These are phyloP conservation scores for Alopecurus myosuroides DNA, from an alignment of 176 grass and related monocot genomes.

Conservation along the genomic window DNA sequence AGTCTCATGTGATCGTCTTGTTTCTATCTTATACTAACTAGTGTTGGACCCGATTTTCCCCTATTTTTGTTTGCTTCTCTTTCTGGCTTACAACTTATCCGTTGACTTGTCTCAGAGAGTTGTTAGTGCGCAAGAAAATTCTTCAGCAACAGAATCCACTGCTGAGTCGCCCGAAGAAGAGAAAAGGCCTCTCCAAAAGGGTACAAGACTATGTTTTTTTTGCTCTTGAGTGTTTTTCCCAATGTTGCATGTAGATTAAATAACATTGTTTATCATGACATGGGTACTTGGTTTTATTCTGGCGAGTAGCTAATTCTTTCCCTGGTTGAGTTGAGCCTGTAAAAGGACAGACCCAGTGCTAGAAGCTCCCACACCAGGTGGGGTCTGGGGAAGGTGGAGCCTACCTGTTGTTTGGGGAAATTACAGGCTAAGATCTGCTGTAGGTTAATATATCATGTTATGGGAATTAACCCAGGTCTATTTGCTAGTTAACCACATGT, in stretches of 20 bases:
- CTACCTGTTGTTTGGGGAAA: not conserved
- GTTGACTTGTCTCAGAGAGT: slow-evolving; percentile 43
- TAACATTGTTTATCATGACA: not conserved
- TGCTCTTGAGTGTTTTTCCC: not conserved
- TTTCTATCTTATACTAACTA: slow-evolving; percentile 5
- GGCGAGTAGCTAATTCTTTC: not conserved
- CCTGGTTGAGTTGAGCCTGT: too few relatives aligned
- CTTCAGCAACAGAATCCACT: slow-evolving; percentile 32
- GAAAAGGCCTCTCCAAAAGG: slow-evolving; percentile 65
- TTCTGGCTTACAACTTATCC: slow-evolving; percentile 14
- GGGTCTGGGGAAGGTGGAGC: too few relatives aligned
- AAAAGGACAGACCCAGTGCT: too few relatives aligned
- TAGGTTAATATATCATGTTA: not conserved
- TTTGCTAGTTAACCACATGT: slow-evolving; percentile 6
- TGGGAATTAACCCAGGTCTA: not conserved
- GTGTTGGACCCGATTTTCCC: not conserved
- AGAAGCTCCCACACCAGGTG: too few relatives aligned
- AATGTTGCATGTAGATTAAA: slow-evolving; percentile 4
- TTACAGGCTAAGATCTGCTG: slow-evolving; percentile 8
- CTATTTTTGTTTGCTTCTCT: slow-evolving; percentile 11
- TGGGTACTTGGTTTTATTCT: not conserved
- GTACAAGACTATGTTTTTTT: slow-evolving; percentile 18
- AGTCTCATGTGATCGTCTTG: not conserved
- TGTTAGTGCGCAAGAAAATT: slow-evolving; percentile 37
- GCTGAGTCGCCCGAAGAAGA: slow-evolving; percentile 33